phyloP scores from a whole-genome alignment of 495 filamentous ascomycete species.

The Aspergillus egyptiacus region DNA sequence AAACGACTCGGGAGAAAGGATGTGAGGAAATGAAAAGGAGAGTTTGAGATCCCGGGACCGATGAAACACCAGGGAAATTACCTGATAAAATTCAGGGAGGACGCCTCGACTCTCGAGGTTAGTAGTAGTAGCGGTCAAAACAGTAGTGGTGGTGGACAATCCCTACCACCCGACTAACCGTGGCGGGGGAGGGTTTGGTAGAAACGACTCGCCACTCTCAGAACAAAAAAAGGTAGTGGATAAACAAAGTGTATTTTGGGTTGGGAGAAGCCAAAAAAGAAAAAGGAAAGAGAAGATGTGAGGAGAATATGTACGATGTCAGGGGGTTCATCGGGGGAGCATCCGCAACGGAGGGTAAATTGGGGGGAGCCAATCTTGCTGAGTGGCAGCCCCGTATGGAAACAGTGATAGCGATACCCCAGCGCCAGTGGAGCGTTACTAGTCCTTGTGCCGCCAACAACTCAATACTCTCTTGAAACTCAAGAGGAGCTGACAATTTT shows the following conservation, averaged over 20 bases:
- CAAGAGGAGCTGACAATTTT: neutral
- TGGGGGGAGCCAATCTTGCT: slow-evolving; percentile 9
- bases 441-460: too few species aligned
- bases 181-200: slow-evolving; percentile 14
- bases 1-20: slow-evolving; percentile 12
- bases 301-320: slow-evolving; percentile 8
- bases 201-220: slow-evolving; percentile 8
- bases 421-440: neutral
- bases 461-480: too few species aligned
- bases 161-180: slow-evolving; percentile 14
- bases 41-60: slow-evolving; percentile 5
- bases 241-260: slow-evolving; percentile 1
- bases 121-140: slow-evolving; percentile 33
- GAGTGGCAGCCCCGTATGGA: slow-evolving; percentile 10
- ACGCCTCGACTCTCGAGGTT: slow-evolving; percentile 12
- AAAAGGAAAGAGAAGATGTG: neutral
- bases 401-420: too few species aligned
- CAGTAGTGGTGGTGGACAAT: slow-evolving; percentile 17
- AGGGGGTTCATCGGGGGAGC: slow-evolving; percentile 6
- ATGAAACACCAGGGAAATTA: slow-evolving; percentile 27
- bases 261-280: neutral
- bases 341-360: slow-evolving; percentile 9
- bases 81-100: slow-evolving; percentile 24
- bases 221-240: neutral
- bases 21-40: slow-evolving; percentile 11